phyloP scores from a whole-genome alignment of 768 basidiomycete species.

The Termitomyces sp. region DNA sequence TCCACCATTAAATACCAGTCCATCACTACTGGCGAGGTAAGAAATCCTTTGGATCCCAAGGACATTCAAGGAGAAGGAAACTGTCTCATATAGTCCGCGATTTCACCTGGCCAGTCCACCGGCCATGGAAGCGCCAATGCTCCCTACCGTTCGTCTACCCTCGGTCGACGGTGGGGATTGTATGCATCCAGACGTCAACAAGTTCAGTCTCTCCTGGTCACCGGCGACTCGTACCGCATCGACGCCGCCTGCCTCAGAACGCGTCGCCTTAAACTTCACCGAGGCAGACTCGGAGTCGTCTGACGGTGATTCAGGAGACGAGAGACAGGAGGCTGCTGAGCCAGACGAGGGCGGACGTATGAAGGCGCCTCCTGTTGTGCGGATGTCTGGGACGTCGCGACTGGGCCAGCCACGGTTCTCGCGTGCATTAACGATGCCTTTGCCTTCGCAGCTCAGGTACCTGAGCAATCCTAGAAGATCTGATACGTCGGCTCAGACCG shows the following conservation, averaged over 20 bases:
- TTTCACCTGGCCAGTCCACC: slow-evolving; percentile 8
- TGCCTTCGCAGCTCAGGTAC: slow-evolving; percentile 73
- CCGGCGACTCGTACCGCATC: slow-evolving; percentile 36
- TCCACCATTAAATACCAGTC: not conserved
- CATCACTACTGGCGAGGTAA: slow-evolving; percentile 8
- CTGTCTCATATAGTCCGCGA: not conserved
- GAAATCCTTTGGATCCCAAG: not conserved
- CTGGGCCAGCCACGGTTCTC: slow-evolving; percentile 49
- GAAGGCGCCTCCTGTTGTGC: slow-evolving; percentile 10
- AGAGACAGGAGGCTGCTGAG: slow-evolving; percentile 1
- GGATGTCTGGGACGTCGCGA: slow-evolving; percentile 12
- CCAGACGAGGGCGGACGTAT: slow-evolving; percentile 15
- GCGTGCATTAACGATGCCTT: slow-evolving; percentile 74
- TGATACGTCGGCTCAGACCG: not conserved
- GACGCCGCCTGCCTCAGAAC: slow-evolving; percentile 33
- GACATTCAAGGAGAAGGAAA: not conserved
- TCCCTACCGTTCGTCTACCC: slow-evolving; percentile 50
- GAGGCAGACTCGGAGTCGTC: slow-evolving; percentile 47
- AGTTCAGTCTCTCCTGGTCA: slow-evolving; percentile 59
- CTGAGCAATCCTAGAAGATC: slow-evolving; percentile 58
- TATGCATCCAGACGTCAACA: slow-evolving; percentile 44
- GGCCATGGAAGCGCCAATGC: slow-evolving; percentile 29
- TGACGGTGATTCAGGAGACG: slow-evolving; percentile 33
- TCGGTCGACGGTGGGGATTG: slow-evolving; percentile 35
- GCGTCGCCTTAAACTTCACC: slow-evolving; percentile 36